phyloP scores from a whole-genome alignment of 78 protist genomes.

The Monosiga brevicollis region DNA sequence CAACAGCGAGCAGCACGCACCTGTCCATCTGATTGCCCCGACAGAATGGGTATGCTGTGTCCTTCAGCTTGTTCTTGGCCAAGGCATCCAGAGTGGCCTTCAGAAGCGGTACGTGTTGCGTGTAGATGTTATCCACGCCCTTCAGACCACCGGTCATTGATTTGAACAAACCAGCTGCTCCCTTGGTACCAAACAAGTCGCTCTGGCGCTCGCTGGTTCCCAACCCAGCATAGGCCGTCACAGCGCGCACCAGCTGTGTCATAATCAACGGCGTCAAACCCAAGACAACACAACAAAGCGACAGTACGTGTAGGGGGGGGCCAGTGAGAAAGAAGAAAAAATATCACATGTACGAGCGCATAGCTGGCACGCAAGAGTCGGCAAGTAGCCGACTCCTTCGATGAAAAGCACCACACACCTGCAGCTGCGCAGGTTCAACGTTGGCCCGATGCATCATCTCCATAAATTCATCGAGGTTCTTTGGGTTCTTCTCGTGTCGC shows the following conservation, averaged over 20 bases:
- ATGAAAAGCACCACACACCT: no score
- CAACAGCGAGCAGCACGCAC: not conserved
- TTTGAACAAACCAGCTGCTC: not conserved
- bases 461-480: no score
- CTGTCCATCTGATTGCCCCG: not conserved
- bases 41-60: slow-evolving; percentile 37
- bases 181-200: slow-evolving; percentile 51
- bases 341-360: no score
- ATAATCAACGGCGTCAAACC: no score
- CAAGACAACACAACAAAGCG: no score
- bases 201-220: slow-evolving; percentile 40
- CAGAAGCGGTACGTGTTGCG: slow-evolving; percentile 80
- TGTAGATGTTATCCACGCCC: slow-evolving; percentile 85
- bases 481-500: no score
- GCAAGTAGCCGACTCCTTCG: no score
- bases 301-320: no score
- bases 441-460: no score
- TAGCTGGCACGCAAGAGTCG: no score
- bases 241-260: not conserved
- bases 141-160: not conserved
- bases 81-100: slow-evolving; percentile 33
- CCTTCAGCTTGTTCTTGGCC: slow-evolving; percentile 40
- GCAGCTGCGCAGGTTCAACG: no score
- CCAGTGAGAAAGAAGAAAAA: no score
- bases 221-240: not conserved